Evolutionary conservation across 1,139 yeast genomes (phyloP).

Genomic region (Blastobotrys raffinosifermentans): DNA sequence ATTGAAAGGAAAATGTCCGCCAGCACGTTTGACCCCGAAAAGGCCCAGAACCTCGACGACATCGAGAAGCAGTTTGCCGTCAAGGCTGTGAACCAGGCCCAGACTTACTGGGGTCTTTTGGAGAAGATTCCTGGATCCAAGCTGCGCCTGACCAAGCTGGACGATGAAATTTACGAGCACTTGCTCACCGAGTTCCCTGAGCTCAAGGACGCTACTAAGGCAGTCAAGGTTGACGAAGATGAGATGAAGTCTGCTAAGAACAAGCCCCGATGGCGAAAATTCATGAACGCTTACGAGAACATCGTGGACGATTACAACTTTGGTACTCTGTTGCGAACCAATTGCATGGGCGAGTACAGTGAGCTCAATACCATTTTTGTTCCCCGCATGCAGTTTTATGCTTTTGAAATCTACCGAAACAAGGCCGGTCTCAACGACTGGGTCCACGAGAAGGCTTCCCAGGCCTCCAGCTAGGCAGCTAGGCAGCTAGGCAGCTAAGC

Average conservation of each 20-base stretch:
- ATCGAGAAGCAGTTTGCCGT: slow-evolving; percentile 97
- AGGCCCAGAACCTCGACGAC: slow-evolving; percentile 57
- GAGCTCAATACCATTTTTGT: slow-evolving; percentile 84
- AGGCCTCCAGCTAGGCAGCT: no score
- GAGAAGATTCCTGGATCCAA: slow-evolving; percentile 70
- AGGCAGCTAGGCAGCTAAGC: no score
- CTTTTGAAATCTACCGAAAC: slow-evolving; percentile 92
- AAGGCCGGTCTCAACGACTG: slow-evolving; percentile 89
- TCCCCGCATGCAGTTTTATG: slow-evolving; percentile 89
- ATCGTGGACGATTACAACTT: slow-evolving; percentile 79
- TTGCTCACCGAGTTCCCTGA: slow-evolving; percentile 80
- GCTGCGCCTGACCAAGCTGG: slow-evolving; percentile 67
- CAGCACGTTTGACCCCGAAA: slow-evolving; percentile 45
- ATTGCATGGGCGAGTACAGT: slow-evolving; percentile 65
- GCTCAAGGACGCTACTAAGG: slow-evolving; percentile 48
- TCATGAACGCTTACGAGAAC: slow-evolving; percentile 76
- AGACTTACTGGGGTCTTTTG: slow-evolving; percentile 83
- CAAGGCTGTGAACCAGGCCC: slow-evolving; percentile 89
- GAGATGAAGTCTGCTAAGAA: slow-evolving; percentile 76
- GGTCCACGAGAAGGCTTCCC: slow-evolving; percentile 40
- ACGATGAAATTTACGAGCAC: slow-evolving; percentile 73
- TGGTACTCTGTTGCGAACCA: slow-evolving; percentile 83
- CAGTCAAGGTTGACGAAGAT: slow-evolving; percentile 57
- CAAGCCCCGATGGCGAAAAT: slow-evolving; percentile 87
- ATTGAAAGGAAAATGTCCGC: background rate